Evolutionary conservation across 2,329 filamentous ascomycete species (phyloP).

Genomic region (Exserohilum rostratum): DNA sequence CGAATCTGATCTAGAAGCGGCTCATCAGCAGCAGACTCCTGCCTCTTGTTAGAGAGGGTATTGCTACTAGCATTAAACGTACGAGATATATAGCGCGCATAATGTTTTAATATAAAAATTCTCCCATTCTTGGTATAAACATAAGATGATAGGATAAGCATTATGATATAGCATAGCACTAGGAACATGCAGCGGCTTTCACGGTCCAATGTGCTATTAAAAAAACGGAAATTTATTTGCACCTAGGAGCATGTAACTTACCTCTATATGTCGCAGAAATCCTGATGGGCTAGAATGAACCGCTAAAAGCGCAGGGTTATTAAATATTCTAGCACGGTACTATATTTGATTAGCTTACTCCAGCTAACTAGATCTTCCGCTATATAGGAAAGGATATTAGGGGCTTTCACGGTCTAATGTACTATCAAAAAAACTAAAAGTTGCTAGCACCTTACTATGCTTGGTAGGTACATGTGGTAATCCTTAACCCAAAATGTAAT

Average conservation of each 20-base stretch:
- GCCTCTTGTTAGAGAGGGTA: constrained; percentile 5
- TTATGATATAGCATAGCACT: constrained; percentile 2
- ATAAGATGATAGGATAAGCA: constrained; percentile 2
- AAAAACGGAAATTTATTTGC: neutral
- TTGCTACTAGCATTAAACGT: constrained; percentile 4
- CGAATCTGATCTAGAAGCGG: constrained; percentile 3
- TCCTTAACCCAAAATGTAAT: neutral
- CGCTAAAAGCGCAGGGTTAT: neutral
- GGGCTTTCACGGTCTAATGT: neutral
- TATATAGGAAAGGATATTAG: neutral
- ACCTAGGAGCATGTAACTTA: neutral
- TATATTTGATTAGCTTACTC: neutral
- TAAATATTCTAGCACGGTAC: neutral
- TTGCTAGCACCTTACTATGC: neutral
- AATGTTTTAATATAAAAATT: constrained; percentile 5
- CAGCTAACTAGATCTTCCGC: neutral
- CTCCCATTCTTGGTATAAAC: neutral
- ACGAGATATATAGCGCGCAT: constrained; percentile 9
- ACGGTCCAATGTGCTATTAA: constrained; percentile 1
- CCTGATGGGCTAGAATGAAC: neutral
- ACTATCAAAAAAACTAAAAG: constrained; percentile 1
- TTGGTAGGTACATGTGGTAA: neutral
- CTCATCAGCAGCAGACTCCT: constrained; percentile 1
- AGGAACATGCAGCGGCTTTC: constrained; percentile 2
- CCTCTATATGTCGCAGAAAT: neutral